A percentile compares a stretch with the other conserved stretches of the same genome.
Evolutionary conservation across 257 asterid species (phyloP).

Genomic region (Verbascum thapsus): DNA sequence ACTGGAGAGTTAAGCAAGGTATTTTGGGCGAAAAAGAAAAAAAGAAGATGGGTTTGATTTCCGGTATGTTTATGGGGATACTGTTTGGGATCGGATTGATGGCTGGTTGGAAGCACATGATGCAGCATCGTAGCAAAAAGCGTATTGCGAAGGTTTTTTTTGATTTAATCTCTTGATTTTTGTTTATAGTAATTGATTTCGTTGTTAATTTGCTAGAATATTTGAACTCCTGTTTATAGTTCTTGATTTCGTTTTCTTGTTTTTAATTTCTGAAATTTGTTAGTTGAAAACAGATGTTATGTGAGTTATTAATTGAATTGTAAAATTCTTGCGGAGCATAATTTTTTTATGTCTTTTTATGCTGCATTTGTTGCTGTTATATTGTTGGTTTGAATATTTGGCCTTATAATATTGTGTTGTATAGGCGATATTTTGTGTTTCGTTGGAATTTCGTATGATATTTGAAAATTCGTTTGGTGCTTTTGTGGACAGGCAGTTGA

Average conservation of each 20-base stretch:
- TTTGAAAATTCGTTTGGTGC: conserved; percentile 28
- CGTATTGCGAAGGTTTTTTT: conserved; percentile 86
- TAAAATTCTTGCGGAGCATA: too few species aligned
- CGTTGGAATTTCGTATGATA: background rate
- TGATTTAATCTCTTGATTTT: background rate
- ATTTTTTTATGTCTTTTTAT: too few species aligned
- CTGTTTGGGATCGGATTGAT: conserved; percentile 79
- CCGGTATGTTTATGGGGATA: conserved; percentile 88
- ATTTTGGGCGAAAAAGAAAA: conserved; percentile 11
- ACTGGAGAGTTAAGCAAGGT: conserved; percentile 10
- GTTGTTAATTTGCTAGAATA: background rate
- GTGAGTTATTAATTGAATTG: too few species aligned
- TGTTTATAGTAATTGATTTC: background rate
- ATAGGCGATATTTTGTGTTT: conserved; percentile 4
- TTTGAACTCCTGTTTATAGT: too few species aligned
- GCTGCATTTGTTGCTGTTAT: background rate
- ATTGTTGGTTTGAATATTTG: background rate
- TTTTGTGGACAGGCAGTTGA: conserved; percentile 77
- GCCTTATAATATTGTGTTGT: background rate
- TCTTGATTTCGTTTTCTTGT: too few species aligned
- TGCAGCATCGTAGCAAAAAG: conserved; percentile 67
- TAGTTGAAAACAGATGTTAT: too few species aligned
- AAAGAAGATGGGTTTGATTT: conserved; percentile 72
- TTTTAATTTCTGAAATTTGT: too few species aligned
- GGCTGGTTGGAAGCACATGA: conserved; percentile 92